Evolutionary conservation across 1,139 yeast genomes (phyloP).

Genomic region (Pichia kudriavzevii): DNA sequence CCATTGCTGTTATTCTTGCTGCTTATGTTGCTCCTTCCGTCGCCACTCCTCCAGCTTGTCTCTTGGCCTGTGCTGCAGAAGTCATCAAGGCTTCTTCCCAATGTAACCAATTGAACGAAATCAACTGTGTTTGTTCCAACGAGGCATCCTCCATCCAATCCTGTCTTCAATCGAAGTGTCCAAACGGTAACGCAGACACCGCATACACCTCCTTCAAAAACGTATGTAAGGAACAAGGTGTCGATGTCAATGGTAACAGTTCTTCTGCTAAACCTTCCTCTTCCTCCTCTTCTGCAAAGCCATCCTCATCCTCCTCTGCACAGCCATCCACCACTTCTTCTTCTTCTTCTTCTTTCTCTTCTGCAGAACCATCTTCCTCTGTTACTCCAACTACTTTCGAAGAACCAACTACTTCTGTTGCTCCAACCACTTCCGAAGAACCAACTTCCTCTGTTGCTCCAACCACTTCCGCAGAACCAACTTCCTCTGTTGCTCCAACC

Average conservation of each 20-base stretch:
- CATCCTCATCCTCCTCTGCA: constrained; percentile 15
- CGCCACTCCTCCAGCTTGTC: constrained; percentile 86
- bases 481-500: constrained; percentile 11
- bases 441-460: constrained; percentile 10
- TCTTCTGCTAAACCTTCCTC: constrained; percentile 13
- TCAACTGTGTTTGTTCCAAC: constrained; percentile 56
- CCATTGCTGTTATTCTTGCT: constrained; percentile 11
- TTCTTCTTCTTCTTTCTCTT: constrained; percentile 12
- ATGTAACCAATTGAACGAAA: constrained; percentile 53
- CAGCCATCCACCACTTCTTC: constrained; percentile 14
- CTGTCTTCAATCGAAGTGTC: constrained; percentile 63
- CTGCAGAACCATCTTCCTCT: constrained; percentile 12
- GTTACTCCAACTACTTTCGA: constrained; percentile 16
- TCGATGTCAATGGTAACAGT: constrained; percentile 20
- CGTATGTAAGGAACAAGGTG: constrained; percentile 42
- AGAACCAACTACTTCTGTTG: constrained; percentile 12
- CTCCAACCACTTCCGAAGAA: constrained; percentile 10
- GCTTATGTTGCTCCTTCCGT: constrained; percentile 42
- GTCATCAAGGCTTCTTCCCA: constrained; percentile 48
- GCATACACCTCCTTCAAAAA: constrained; percentile 53
- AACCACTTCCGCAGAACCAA: constrained; percentile 7
- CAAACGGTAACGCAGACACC: constrained; percentile 46
- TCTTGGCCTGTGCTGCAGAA: constrained; percentile 77
- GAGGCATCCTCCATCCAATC: constrained; percentile 43
- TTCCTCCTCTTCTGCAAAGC: constrained; percentile 12